Conservation (phyloP, 148 eudicot species). For the Amaranthus hypochondriacus region DNA sequence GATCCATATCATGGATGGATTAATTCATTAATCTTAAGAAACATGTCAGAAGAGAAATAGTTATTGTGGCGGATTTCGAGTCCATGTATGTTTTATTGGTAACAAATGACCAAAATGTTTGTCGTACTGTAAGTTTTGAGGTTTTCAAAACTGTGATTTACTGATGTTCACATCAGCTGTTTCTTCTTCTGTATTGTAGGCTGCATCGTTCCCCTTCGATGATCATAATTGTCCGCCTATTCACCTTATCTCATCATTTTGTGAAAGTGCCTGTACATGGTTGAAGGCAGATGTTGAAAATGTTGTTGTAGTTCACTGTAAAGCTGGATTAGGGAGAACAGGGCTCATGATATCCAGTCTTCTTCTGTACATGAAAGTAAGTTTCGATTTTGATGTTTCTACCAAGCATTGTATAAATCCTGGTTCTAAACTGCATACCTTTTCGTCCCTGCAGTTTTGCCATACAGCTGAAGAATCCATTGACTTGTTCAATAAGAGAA, state of each 20-base stretch:
- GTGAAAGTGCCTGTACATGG: conserved; percentile 90
- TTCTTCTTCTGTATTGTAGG: conserved; percentile 39
- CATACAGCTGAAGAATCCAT: conserved; percentile 86
- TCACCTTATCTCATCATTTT: conserved; percentile 66
- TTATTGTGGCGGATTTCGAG: conserved; percentile 2
- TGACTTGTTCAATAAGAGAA: conserved; percentile 78
- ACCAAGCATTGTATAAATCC: not conserved
- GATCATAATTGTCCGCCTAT: conserved; percentile 97
- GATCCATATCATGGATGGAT: not conserved
- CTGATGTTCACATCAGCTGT: conserved; percentile 11
- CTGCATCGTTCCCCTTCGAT: conserved; percentile 93
- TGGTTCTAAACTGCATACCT: conserved; percentile 11
- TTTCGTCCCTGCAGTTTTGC: conserved; percentile 57
- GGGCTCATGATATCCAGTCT: conserved; percentile 92
- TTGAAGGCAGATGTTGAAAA: conserved; percentile 82
- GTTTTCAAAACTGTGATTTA: not conserved
- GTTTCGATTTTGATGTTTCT: conserved; percentile 9
- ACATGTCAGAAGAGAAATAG: not conserved
- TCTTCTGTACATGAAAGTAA: conserved; percentile 82
- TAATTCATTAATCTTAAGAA: not conserved
- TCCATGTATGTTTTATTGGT: not conserved
- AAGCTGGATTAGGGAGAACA: conserved; percentile 96
- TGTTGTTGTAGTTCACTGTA: conserved; percentile 91
- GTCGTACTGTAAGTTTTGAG: not conserved
- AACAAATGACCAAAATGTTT: not conserved